phyloP scores from a whole-genome alignment of 441 rosid species.

The Adansonia madagascariensis region DNA sequence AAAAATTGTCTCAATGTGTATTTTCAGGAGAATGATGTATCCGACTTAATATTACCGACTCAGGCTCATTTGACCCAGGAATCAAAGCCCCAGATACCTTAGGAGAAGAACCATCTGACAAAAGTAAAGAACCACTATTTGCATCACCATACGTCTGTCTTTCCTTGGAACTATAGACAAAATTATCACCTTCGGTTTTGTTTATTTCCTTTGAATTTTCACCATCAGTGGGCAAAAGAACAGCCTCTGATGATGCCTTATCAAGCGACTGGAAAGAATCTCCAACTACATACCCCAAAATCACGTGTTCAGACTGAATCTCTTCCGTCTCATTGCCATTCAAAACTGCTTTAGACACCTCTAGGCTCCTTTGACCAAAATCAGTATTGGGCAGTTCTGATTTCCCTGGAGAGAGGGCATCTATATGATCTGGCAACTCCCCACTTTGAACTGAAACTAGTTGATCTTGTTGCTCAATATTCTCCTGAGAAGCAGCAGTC shows the following conservation, averaged over 20 bases:
- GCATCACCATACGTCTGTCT: slow-evolving; percentile 40
- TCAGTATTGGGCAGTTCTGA: slow-evolving; percentile 29
- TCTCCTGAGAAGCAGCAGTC: slow-evolving; percentile 31
- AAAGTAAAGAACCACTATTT: slow-evolving; percentile 46
- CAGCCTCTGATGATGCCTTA: slow-evolving; percentile 26
- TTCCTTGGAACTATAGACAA: slow-evolving; percentile 28
- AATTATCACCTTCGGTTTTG: slow-evolving; percentile 29
- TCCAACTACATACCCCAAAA: slow-evolving; percentile 32
- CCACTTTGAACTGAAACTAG: background rate
- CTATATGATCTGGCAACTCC: slow-evolving; percentile 27
- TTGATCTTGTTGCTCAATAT: slow-evolving; percentile 23
- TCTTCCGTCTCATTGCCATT: slow-evolving; percentile 32
- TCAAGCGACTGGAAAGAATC: slow-evolving; percentile 22
- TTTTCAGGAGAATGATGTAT: slow-evolving; percentile 98
- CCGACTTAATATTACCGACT: slow-evolving; percentile 84
- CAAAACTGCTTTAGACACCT: slow-evolving; percentile 28
- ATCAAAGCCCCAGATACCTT: slow-evolving; percentile 55
- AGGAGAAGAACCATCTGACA: slow-evolving; percentile 43
- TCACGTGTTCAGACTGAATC: slow-evolving; percentile 24
- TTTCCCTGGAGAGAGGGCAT: slow-evolving; percentile 20
- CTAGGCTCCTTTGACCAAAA: slow-evolving; percentile 26
- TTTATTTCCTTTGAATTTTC: slow-evolving; percentile 30
- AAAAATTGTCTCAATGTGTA: slow-evolving; percentile 95
- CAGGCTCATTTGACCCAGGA: slow-evolving; percentile 62
- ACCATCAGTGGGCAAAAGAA: slow-evolving; percentile 32